phyloP scores from a whole-genome alignment of 768 basidiomycete species.

The Rhizopogon roseolus region DNA sequence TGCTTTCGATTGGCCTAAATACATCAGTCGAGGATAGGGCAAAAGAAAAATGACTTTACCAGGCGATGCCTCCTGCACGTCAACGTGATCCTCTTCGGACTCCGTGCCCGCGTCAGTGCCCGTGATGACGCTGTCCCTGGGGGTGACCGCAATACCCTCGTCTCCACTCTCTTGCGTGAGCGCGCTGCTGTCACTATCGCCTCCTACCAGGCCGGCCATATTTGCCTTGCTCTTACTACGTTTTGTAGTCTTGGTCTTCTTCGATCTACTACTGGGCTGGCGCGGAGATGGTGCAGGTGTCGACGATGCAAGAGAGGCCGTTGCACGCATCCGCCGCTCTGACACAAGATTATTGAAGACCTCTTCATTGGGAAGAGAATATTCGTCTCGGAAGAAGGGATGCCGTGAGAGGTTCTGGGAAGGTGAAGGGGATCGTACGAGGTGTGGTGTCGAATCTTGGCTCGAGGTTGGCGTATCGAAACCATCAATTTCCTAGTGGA shows the following conservation, averaged over 20 bases:
- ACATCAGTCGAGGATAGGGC: conserved; percentile 10
- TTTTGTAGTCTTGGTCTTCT: conserved; percentile 46
- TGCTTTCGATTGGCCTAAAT: conserved; percentile 13
- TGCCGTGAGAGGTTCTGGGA: conserved; percentile 63
- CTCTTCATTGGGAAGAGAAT: conserved; percentile 53
- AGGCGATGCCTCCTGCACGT: conserved; percentile 54
- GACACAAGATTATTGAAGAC: conserved; percentile 55
- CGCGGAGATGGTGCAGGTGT: conserved; percentile 56
- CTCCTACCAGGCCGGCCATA: conserved; percentile 70
- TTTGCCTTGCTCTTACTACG: conserved; percentile 40
- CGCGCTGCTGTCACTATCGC: conserved; percentile 82
- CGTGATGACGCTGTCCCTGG: conserved; percentile 62
- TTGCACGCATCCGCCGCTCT: conserved; percentile 57
- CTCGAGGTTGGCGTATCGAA: conserved; percentile 41
- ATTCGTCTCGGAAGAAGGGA: conserved; percentile 74
- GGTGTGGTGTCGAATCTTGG: conserved; percentile 37
- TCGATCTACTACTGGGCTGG: conserved; percentile 25
- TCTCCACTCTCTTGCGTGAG: conserved; percentile 81
- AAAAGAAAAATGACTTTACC: conserved; percentile 35
- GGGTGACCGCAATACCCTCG: conserved; percentile 56
- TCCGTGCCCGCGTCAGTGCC: conserved; percentile 71
- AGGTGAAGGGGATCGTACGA: conserved; percentile 62
- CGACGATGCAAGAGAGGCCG: conserved; percentile 47
- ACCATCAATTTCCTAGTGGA: conserved; percentile 38
- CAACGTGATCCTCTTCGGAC: conserved; percentile 64